Evolutionary conservation across 1,139 yeast genomes (phyloP).

Genomic region (Spencermartinsiella ligniputridi): DNA sequence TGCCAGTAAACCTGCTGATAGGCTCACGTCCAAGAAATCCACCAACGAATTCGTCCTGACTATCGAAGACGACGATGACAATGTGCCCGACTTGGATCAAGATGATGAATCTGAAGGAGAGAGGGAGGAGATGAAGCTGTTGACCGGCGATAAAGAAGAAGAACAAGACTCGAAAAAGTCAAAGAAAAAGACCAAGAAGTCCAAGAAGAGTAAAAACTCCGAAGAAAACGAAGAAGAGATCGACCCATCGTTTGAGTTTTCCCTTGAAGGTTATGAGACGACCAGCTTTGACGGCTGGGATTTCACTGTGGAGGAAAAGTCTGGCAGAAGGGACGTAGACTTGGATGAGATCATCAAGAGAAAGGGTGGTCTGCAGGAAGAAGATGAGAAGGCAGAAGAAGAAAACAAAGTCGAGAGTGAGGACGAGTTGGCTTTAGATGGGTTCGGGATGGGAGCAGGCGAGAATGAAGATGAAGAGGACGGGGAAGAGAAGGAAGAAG

Average conservation of each 20-base stretch:
- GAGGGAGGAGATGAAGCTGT: slow-evolving; percentile 17
- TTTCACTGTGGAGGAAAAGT: slow-evolving; percentile 47
- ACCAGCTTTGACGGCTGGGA: slow-evolving; percentile 76
- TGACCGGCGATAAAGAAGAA: slow-evolving; percentile 18
- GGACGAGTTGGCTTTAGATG: slow-evolving; percentile 60
- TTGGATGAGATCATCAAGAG: slow-evolving; percentile 79
- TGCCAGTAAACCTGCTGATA: no score
- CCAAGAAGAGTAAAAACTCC: slow-evolving; percentile 29
- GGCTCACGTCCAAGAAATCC: no score
- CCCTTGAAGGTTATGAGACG: slow-evolving; percentile 57
- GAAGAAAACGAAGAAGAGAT: slow-evolving; percentile 41
- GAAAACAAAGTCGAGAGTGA: slow-evolving; percentile 31
- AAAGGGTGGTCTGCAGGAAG: slow-evolving; percentile 41
- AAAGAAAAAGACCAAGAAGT: slow-evolving; percentile 30
- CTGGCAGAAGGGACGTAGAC: slow-evolving; percentile 61
- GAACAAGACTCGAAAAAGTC: slow-evolving; percentile 20
- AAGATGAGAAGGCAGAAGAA: slow-evolving; percentile 36
- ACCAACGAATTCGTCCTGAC: slow-evolving; percentile 56
- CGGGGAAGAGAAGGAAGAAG: slow-evolving; percentile 38
- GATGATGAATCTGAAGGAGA: slow-evolving; percentile 45
- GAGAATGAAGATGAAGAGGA: slow-evolving; percentile 40
- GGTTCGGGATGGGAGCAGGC: slow-evolving; percentile 63
- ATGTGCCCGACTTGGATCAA: slow-evolving; percentile 56
- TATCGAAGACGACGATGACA: slow-evolving; percentile 68
- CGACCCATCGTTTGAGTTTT: slow-evolving; percentile 69